phyloP scores from a whole-genome alignment of 345 rosid genomes.

The Clarkia xantiana region DNA sequence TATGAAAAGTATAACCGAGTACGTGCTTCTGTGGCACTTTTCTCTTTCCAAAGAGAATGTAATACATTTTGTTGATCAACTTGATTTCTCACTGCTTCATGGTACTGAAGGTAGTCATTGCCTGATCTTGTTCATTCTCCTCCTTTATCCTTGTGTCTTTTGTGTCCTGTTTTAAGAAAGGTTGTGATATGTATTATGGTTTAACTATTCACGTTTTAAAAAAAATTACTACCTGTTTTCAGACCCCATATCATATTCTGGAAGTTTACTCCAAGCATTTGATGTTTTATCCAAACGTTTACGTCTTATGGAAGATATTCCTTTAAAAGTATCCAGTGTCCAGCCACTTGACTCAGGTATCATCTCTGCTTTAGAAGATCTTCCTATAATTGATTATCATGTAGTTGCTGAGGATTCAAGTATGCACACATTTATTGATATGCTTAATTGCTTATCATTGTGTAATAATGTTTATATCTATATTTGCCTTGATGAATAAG shows the following conservation, averaged over 20 bases:
- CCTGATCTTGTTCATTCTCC: slow-evolving; percentile 6
- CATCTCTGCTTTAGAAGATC: background rate
- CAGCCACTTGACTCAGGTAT: slow-evolving; percentile 85
- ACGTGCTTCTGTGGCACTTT: slow-evolving; percentile 51
- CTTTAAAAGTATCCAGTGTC: slow-evolving; percentile 65
- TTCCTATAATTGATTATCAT: too few relatives aligned
- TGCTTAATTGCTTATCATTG: too few relatives aligned
- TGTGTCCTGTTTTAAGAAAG: background rate
- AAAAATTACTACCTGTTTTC: slow-evolving; percentile 11
- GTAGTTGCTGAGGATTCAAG: too few relatives aligned
- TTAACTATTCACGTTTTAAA: too few relatives aligned
- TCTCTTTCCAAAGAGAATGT: slow-evolving; percentile 36
- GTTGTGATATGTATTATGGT: background rate
- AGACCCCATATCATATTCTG: slow-evolving; percentile 60
- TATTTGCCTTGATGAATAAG: too few relatives aligned
- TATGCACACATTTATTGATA: too few relatives aligned
- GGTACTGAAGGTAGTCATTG: slow-evolving; percentile 46
- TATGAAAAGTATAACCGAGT: slow-evolving; percentile 54
- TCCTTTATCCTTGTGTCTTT: background rate
- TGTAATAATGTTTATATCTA: too few relatives aligned
- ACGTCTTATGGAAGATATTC: slow-evolving; percentile 58
- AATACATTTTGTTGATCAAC: slow-evolving; percentile 67
- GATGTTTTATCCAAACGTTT: slow-evolving; percentile 61
- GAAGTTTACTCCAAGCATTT: slow-evolving; percentile 47
- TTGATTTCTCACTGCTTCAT: slow-evolving; percentile 64